A percentile compares a stretch with the other conserved stretches of the same genome.
Conservation (phyloP, 179 eudicot genomes). For the Beta macrorhiza region DNA sequence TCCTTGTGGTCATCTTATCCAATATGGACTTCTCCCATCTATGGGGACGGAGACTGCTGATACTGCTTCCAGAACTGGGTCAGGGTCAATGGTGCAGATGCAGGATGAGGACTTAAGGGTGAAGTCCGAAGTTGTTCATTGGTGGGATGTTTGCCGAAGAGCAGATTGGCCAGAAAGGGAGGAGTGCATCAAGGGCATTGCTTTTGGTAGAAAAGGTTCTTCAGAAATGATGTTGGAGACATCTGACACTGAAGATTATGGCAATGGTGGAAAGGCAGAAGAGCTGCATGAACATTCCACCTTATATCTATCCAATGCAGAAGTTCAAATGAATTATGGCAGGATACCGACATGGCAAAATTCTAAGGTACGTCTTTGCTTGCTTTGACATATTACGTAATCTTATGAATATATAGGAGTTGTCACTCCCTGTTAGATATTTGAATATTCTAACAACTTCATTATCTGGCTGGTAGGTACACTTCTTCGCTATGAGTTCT, state of each 20-base stretch:
- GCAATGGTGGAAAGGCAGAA: constrained; percentile 39
- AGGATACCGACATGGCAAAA: constrained; percentile 87
- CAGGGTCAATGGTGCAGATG: constrained; percentile 45
- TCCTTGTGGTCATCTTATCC: constrained; percentile 82
- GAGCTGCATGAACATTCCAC: constrained; percentile 58
- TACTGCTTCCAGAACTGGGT: constrained; percentile 43
- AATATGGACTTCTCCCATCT: constrained; percentile 78
- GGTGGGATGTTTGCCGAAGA: constrained; percentile 99
- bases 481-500: constrained; percentile 58
- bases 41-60: constrained; percentile 60
- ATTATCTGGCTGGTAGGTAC: constrained; percentile 46
- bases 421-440: constrained; percentile 8
- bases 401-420: constrained; percentile 3
- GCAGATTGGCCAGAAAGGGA: constrained; percentile 93
- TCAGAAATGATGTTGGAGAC: constrained; percentile 38
- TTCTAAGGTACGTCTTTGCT: constrained; percentile 55
- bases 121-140: constrained; percentile 75
- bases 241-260: constrained; percentile 52
- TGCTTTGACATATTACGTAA: constrained; percentile 6
- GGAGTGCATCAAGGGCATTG: constrained; percentile 51
- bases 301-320: constrained; percentile 93
- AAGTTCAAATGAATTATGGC: constrained; percentile 71
- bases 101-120: constrained; percentile 86
- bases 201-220: constrained; percentile 38
- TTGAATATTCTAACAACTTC: constrained; percentile 20